Evolutionary conservation across 208 protist genomes (phyloP).

Genomic region (Leishmania martiniquensis): DNA sequence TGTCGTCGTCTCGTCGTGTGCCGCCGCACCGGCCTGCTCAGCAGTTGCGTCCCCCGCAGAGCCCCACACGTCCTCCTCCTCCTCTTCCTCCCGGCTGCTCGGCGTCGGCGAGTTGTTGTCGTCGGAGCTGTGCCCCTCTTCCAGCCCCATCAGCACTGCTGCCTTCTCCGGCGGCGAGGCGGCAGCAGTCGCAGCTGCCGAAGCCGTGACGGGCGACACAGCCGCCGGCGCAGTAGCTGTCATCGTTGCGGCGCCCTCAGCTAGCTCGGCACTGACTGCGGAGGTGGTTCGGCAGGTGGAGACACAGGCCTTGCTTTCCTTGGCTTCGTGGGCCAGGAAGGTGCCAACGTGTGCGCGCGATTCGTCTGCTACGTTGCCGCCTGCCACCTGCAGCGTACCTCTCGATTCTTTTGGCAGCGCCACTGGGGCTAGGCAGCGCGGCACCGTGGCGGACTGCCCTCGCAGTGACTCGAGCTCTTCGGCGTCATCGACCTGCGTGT

Average conservation of each 20-base stretch:
- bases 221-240: not conserved
- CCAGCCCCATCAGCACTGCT: constrained; percentile 12
- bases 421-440: constrained; percentile 29
- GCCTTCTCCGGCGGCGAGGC: constrained; percentile 9
- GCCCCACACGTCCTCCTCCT: constrained; percentile 9
- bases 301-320: not conserved
- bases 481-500: constrained; percentile 32
- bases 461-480: constrained; percentile 46
- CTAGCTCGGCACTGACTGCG: not conserved
- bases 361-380: not conserved
- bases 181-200: not conserved
- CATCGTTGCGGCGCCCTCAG: not conserved
- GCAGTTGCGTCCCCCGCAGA: not conserved
- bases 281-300: not conserved
- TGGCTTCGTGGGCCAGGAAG: not conserved
- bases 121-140: constrained; percentile 31
- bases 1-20: not conserved
- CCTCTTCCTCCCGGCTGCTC: constrained; percentile 27
- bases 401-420: constrained; percentile 10
- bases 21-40: not conserved
- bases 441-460: constrained; percentile 42
- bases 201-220: not conserved
- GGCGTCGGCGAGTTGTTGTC: constrained; percentile 34
- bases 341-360: not conserved
- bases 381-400: not conserved